These are phyloP conservation scores for Ploettnerulaceae sp. DNA, from an alignment of 2,329 filamentous ascomycete genomes.

Conservation along the genomic window DNA sequence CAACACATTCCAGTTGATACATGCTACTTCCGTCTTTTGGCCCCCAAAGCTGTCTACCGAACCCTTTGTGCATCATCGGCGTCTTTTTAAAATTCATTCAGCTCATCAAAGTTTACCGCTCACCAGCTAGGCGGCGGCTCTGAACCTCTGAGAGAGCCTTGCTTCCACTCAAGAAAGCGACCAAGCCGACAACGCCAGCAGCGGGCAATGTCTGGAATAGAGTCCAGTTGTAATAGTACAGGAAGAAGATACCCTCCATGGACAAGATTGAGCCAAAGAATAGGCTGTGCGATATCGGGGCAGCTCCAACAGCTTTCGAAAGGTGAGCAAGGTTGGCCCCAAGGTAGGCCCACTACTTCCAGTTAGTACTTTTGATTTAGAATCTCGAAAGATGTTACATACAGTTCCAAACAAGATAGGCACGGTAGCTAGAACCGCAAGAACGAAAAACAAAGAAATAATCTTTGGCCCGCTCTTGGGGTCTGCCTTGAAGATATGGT, in stretches of 20 bases:
- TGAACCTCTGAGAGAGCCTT: slow-evolving; percentile 92
- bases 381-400: slow-evolving; percentile 36
- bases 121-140: slow-evolving; percentile 69
- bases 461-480: slow-evolving; percentile 75
- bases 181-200: slow-evolving; percentile 59
- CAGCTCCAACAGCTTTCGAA: slow-evolving; percentile 65
- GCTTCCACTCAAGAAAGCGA: slow-evolving; percentile 81
- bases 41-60: slow-evolving; percentile 8
- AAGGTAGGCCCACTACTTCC: slow-evolving; percentile 66
- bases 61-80: no score
- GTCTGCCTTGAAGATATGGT: slow-evolving; percentile 82
- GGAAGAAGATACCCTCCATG: slow-evolving; percentile 88
- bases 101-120: no score
- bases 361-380: slow-evolving; percentile 20
- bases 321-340: slow-evolving; percentile 82
- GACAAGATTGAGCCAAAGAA: slow-evolving; percentile 85
- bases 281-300: slow-evolving; percentile 73
- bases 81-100: no score
- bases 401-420: slow-evolving; percentile 68
- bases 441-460: slow-evolving; percentile 72
- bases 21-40: slow-evolving; percentile 18
- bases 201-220: slow-evolving; percentile 84
- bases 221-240: slow-evolving; percentile 91
- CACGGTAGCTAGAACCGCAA: slow-evolving; percentile 67
- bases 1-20: slow-evolving; percentile 14